phyloP scores from a whole-genome alignment of 768 basidiomycete species.

The Lentinus tigrinus region DNA sequence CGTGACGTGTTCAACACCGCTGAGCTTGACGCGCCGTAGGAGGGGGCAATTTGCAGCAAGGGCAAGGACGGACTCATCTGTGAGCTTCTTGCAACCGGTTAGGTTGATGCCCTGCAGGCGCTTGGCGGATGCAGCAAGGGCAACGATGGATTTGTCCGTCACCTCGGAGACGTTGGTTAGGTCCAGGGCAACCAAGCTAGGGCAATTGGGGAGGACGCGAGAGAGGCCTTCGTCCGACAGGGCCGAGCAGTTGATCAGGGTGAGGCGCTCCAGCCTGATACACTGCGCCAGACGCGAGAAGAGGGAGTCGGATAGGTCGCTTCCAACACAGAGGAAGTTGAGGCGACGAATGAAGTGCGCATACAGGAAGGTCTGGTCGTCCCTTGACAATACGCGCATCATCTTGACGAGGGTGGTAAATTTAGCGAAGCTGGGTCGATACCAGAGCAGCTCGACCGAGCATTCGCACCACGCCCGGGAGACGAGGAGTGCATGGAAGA shows the following conservation, averaged over 20 bases:
- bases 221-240: slow-evolving; percentile 65
- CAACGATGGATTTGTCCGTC: slow-evolving; percentile 68
- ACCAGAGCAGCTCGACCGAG: slow-evolving; percentile 93
- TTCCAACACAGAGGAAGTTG: slow-evolving; percentile 76
- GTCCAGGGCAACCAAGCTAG: slow-evolving; percentile 85
- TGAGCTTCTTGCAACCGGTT: slow-evolving; percentile 75
- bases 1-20: slow-evolving; percentile 71
- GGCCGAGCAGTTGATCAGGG: slow-evolving; percentile 74
- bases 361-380: slow-evolving; percentile 82
- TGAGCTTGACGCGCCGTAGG: slow-evolving; percentile 88
- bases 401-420: slow-evolving; percentile 74
- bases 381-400: slow-evolving; percentile 62
- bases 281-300: slow-evolving; percentile 72
- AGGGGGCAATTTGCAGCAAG: slow-evolving; percentile 73
- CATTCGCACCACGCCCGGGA: slow-evolving; percentile 95
- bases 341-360: slow-evolving; percentile 85
- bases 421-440: slow-evolving; percentile 77
- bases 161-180: slow-evolving; percentile 70
- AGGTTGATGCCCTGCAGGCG: slow-evolving; percentile 92
- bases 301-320: slow-evolving; percentile 70
- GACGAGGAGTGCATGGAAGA: slow-evolving; percentile 75
- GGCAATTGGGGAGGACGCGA: slow-evolving; percentile 63
- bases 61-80: slow-evolving; percentile 73
- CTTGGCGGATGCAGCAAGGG: slow-evolving; percentile 66
- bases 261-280: slow-evolving; percentile 83